Percentiles rank a stretch among this genome's conserved stretches.
These are phyloP conservation scores for Diutina catenulata DNA, from an alignment of 1,139 yeast genomes.

Conservation along the genomic window DNA sequence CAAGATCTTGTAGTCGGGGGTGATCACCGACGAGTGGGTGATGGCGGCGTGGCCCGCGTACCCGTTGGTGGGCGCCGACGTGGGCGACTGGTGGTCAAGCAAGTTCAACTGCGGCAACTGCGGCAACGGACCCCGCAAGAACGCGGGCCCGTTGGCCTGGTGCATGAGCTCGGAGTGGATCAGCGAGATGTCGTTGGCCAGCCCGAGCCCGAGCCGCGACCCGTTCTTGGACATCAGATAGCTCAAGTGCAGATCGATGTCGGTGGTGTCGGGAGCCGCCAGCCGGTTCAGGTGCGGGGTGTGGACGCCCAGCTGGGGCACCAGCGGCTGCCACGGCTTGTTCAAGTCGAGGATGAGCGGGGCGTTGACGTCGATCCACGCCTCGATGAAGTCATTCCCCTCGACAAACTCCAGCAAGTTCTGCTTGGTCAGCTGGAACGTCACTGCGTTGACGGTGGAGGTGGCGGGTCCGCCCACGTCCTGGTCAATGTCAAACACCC, in stretches of 20 bases:
- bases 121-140: constrained; percentile 1
- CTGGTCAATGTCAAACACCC: constrained; percentile 13
- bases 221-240: constrained; percentile 8
- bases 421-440: constrained; percentile 11
- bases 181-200: constrained; percentile 29
- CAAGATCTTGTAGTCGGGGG: neutral
- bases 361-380: constrained; percentile 25
- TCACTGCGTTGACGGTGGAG: constrained; percentile 3
- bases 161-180: constrained; percentile 26
- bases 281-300: neutral
- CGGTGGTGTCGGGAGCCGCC: neutral
- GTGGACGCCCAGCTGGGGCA: neutral
- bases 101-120: constrained; percentile 2
- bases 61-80: neutral
- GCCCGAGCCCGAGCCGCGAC: constrained; percentile 24
- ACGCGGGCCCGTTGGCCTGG: neutral
- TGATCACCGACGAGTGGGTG: neutral
- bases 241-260: constrained; percentile 8
- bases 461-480: constrained; percentile 2
- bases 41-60: constrained; percentile 1
- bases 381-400: constrained; percentile 20
- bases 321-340: constrained; percentile 2
- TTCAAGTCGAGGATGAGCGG: constrained; percentile 14
- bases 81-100: neutral
- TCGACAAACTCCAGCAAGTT: constrained; percentile 20